Evolutionary conservation across 768 basidiomycete genomes (phyloP), one percentile per base, ranked within the genome.

Genomic region (Suillus weaverae): DNA sequence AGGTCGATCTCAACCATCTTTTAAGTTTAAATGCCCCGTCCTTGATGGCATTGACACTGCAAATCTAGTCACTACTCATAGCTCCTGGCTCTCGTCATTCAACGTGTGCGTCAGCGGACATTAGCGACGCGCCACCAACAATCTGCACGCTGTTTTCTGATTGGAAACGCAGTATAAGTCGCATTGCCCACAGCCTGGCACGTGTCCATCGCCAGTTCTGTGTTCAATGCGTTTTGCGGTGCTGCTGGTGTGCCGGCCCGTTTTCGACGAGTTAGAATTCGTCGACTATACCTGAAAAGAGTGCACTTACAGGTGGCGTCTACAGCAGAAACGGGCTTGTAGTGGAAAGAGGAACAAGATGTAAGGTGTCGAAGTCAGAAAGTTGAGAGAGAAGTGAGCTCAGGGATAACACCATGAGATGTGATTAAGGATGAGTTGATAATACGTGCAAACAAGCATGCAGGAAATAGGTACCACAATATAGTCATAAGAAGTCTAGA

Each of bases 281-380:
- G 73, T 79, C 30, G 77, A 81, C 48, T 72, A 77, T 74, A 76
- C 80, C 51, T 78, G 76, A 81, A 63, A 79, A 79, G 64, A 78
- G 79, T 9, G 79, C 79, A 7, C 71, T 81, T 41, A 81, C 80
- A 26, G 80, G 79, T 10, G 80, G 80, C 35, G 80, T 53, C 30
- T 20, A 53, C 10, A 18, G 10, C 18, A 32, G 16, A 10, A 32
- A 32, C 11, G 20, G 10, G 53, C 8, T 16, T 51, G 30, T 5
- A 54, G 33, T 33, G 6, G 20, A 33, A 54, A 20, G 20, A 11
- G 32, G 18, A 5, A 32, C 18, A 33, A 33, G 26, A 18, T 30
- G 3, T 18, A 22, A 26, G 22, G 16, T 26, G 4, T 39, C 38
- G 5, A 54, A n/a, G 32, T 33, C 32, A 54, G 51, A 54, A 54